A percentile compares a stretch with the other conserved stretches of the same genome.
These are phyloP conservation scores for Chalaropsis ovoidea DNA, from an alignment of 2,329 filamentous ascomycete species.

Conservation along the genomic window DNA sequence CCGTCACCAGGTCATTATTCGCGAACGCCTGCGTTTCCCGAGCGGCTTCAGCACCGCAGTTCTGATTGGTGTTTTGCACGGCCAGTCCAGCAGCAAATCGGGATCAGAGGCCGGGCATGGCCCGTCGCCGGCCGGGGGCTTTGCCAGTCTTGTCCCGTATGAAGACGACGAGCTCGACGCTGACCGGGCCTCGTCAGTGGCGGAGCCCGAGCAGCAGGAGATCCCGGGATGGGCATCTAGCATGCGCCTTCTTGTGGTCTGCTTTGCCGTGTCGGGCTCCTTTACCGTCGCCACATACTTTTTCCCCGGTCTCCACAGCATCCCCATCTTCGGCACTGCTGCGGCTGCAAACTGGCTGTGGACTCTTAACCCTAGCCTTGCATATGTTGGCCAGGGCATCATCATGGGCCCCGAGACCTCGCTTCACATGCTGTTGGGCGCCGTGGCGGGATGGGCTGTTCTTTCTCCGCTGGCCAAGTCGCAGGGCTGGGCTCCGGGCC, in stretches of 20 bases:
- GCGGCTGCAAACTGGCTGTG: conserved; percentile 79
- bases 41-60: conserved; percentile 92
- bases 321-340: conserved; percentile 73
- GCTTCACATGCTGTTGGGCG: conserved; percentile 87
- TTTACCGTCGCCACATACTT: conserved; percentile 85
- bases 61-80: conserved; percentile 83
- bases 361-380: conserved; percentile 93
- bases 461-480: conserved; percentile 80
- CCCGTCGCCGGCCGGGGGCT: conserved; percentile 30
- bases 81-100: conserved; percentile 34
- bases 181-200: conserved; percentile 28
- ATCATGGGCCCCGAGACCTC: conserved; percentile 97
- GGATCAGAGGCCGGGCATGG: conserved; percentile 9
- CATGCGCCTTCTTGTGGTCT: conserved; percentile 45
- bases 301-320: conserved; percentile 67
- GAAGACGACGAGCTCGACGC: conserved; percentile 29
- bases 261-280: conserved; percentile 49
- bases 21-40: conserved; percentile 86
- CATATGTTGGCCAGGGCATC: conserved; percentile 92
- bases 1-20: conserved; percentile 80
- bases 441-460: conserved; percentile 79
- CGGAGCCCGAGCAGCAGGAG: conserved; percentile 31
- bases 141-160: conserved; percentile 37
- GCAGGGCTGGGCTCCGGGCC: conserved; percentile 79
- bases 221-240: conserved; percentile 38